Base-by-base conservation (phyloP, 306 rosid genomes). In the Alnus rubra region DNA sequence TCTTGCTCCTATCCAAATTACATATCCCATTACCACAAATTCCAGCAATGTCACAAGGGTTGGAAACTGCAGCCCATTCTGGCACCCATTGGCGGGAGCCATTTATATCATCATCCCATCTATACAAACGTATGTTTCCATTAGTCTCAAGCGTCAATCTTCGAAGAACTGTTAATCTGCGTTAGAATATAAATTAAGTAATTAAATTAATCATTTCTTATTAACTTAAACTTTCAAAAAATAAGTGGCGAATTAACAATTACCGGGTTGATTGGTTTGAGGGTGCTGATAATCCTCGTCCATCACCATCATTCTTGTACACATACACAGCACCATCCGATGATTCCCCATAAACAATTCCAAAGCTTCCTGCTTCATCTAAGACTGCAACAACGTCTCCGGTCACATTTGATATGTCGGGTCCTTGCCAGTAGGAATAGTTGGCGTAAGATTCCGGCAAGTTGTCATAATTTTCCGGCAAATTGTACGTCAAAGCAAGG, bases 21-120 rank as follows among this genome's bases (percentile, higher is more conserved):
- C 98, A 95, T 50, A 95, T 80, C 1, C 98, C 98, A 69, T 92
- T 95, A 12, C 98, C 98, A 78, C 98, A 95, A 80, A 89, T 87
- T 69, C 98, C 98, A 54, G 98, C 97, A 79, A 95, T 91, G 68
- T 83, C 95, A 79, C 98, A 95, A 19, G 98, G 97, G 54, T 88
- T 95, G 23, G 95, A 90, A 15, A 92, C 92, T 39, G 98, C 94
- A 59, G 98, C 98, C 98, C 98, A 95, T 68, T 95, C 94, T 35
- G 98, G 75, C 18, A 95, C 88, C 98, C 98, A 92, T 72, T 91
- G 94, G n/a, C 88, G 89, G 1, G 97, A 87, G 1, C 98, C 98
- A 53, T 91, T 95, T 37, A 92, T 82, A 53, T 95, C 88, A 70
- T 89, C 84, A 9, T 91, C 98, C 98, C 98, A 95, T 31, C 88